Evolutionary conservation across 345 rosid species (phyloP), one percentile per base, ranked within the genome.

Genomic region (Eucalyptus albens): DNA sequence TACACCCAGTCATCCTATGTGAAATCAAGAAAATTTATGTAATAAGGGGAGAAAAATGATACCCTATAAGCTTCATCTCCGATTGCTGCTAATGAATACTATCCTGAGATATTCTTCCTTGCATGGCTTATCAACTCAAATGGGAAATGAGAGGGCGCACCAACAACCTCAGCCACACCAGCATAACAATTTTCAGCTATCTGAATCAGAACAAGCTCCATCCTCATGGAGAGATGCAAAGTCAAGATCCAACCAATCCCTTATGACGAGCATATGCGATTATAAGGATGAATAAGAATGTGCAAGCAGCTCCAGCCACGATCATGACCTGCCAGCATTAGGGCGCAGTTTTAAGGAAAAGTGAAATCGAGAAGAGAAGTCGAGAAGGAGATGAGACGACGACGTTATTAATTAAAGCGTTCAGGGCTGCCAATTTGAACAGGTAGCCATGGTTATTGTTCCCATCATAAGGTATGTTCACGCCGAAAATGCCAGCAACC

Each of bases 401-500:
- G 87, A 62, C 19, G 86, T 88, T 9, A 50, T 86, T 4, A 60
- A 50, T 51, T 19, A 13, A 60, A 88, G 65, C 47, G 60, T 16
- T 87, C 53, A 85, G 59, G 86, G 93, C 2, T 93, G 96, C 99
- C 95, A 95, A 94, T 95, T 95, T 95, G 90, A 98, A 98, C 87
- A 96, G 87, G 95, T 93, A 97, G 50, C 95, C 97, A 87, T 98
- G 96, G 89, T 88, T 1, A 0, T 92, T 82, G 69, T 95, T 98
- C 99, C 99, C 96, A 14, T 95, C 90, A 90, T 95, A 98, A 15
- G 98, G 99, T 90, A 98, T 96, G 92, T 98, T 98, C 99, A 98
- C 93, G 88, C 99, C 99, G 88, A 97, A 98, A 90, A 97, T 95
- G 85, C 91, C 97, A 69, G 97, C 94, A 47, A 96, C 96, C 94